A percentile compares a stretch with the other conserved stretches of the same genome.
These are phyloP conservation scores for Trichoderma sp. DNA, from an alignment of 2,329 filamentous ascomycete species.

Conservation along the genomic window DNA sequence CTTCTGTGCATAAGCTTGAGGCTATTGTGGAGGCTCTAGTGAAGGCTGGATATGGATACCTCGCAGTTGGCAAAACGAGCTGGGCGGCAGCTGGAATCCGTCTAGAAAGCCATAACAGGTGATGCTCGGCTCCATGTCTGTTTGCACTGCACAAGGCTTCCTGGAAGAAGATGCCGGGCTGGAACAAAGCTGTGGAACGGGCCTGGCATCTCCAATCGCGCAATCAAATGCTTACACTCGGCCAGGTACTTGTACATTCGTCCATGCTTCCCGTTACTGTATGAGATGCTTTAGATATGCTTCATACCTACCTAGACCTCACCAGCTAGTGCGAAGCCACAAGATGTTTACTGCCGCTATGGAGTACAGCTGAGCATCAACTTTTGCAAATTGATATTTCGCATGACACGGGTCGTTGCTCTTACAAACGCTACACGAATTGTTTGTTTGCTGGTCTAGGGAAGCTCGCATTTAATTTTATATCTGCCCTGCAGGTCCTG, in stretches of 20 bases:
- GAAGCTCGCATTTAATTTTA: conserved; percentile 15
- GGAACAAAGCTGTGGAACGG: background rate
- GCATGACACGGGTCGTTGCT: background rate
- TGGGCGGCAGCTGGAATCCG: no score
- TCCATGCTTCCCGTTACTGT: background rate
- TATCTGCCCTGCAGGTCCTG: conserved; percentile 22
- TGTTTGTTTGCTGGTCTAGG: background rate
- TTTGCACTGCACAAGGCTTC: background rate
- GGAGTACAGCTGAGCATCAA: background rate
- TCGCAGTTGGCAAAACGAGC: background rate
- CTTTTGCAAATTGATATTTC: background rate
- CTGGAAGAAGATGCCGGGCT: background rate
- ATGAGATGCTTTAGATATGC: background rate
- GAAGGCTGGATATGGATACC: background rate
- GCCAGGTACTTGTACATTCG: background rate
- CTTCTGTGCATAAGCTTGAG: background rate
- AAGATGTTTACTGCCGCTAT: background rate
- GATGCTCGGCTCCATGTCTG: conserved; percentile 3
- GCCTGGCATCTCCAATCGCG: background rate
- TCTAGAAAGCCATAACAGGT: background rate
- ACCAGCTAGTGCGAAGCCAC: background rate
- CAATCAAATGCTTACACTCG: background rate
- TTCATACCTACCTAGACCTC: background rate
- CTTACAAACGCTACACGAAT: background rate
- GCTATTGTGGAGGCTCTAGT: background rate